Evolutionary conservation across 2,329 filamentous ascomycete species (phyloP).

Genomic region (Talaromyces piceae): DNA sequence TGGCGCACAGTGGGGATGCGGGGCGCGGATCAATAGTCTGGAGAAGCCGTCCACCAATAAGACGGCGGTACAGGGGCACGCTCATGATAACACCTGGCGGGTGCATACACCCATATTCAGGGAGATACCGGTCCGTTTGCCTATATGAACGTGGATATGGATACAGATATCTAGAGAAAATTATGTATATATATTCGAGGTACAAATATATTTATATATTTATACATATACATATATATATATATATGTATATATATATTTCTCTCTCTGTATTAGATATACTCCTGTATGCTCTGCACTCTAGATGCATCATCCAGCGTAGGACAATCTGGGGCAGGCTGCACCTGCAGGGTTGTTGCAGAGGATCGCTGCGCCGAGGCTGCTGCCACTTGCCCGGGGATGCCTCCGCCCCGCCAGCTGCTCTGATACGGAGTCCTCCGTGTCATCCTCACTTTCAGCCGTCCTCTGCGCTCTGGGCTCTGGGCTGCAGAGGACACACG

Average conservation of each 20-base stretch:
- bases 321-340: not conserved
- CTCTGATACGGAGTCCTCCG: too few relatives aligned
- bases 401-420: not conserved
- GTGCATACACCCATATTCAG: not conserved
- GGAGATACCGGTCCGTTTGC: too few relatives aligned
- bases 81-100: not conserved
- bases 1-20: not conserved
- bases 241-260: not conserved
- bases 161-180: too few relatives aligned
- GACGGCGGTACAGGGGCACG: not conserved
- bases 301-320: too few relatives aligned
- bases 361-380: not conserved
- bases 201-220: too few relatives aligned
- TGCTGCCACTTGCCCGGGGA: not conserved
- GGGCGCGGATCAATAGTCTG: conserved; percentile 5
- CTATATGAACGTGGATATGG: too few relatives aligned
- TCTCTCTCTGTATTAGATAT: not conserved
- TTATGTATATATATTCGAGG: too few relatives aligned
- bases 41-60: conserved; percentile 2
- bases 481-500: too few relatives aligned
- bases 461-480: too few relatives aligned
- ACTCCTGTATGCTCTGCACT: too few relatives aligned
- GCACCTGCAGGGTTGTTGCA: not conserved
- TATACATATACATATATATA: not conserved
- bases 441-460: too few relatives aligned